Conservation (phyloP, 371 early-diverging fungal genomes). For the Syncephalis plumigaleata region DNA sequence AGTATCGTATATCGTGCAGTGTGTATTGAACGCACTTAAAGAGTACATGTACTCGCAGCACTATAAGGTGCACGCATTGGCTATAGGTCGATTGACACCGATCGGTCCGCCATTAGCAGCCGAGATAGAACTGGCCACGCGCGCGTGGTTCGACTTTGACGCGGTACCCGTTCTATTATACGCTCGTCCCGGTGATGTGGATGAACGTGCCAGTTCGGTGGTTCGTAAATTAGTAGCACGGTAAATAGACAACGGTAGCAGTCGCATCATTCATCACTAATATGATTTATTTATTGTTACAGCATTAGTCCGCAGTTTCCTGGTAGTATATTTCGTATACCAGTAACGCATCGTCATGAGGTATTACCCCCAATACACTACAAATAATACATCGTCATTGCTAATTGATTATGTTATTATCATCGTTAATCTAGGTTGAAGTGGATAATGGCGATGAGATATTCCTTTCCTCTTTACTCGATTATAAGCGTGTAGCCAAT, state of each 20-base stretch:
- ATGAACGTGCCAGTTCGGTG: constrained; percentile 56
- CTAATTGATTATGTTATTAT: too few species aligned
- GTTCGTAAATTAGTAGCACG: constrained; percentile 49
- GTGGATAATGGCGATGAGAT: constrained; percentile 49
- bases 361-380: too few species aligned
- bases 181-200: constrained; percentile 32
- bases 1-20: constrained; percentile 13
- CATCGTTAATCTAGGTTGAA: constrained; percentile 3
- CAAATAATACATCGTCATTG: too few species aligned
- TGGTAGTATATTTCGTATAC: constrained; percentile 50
- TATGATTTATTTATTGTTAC: not conserved
- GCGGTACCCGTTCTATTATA: constrained; percentile 43
- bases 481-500: constrained; percentile 36
- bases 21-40: constrained; percentile 18
- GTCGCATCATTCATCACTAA: too few species aligned
- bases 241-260: too few species aligned
- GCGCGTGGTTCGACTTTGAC: constrained; percentile 60
- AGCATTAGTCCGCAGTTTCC: constrained; percentile 47
- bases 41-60: constrained; percentile 22
- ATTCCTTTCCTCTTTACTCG: constrained; percentile 29
- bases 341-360: constrained; percentile 46
- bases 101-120: constrained; percentile 11
- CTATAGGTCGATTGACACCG: constrained; percentile 15
- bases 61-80: constrained; percentile 33
- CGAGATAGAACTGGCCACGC: constrained; percentile 19